Evolutionary conservation across 306 rosid genomes (phyloP).

Genomic region (Geum urbanum): DNA sequence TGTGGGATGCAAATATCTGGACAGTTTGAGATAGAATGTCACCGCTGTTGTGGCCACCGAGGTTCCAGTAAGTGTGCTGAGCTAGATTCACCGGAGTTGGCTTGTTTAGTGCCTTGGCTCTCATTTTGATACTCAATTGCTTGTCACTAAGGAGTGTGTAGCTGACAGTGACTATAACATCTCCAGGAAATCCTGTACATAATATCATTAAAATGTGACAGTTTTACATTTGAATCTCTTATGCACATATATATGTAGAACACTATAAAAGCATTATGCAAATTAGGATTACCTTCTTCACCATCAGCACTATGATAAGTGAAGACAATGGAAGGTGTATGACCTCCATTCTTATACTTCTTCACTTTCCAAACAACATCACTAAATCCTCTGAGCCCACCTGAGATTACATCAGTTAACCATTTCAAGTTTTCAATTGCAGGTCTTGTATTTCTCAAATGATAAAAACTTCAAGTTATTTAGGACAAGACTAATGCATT

Average conservation of each 20-base stretch:
- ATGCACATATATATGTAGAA: no score
- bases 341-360: conserved; percentile 42
- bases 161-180: conserved; percentile 49
- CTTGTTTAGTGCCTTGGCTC: conserved; percentile 74
- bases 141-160: conserved; percentile 46
- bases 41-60: conserved; percentile 75
- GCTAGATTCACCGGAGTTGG: conserved; percentile 80
- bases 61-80: conserved; percentile 80
- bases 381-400: conserved; percentile 77
- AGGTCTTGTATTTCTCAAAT: not conserved
- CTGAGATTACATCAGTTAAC: conserved; percentile 26
- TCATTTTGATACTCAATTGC: conserved; percentile 45
- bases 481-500: not conserved
- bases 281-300: conserved; percentile 53
- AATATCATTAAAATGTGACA: not conserved
- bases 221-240: not conserved
- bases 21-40: conserved; percentile 50
- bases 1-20: conserved; percentile 62
- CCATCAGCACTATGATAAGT: conserved; percentile 68
- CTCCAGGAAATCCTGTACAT: conserved; percentile 83
- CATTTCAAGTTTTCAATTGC: not conserved
- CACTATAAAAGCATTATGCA: not conserved
- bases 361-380: conserved; percentile 72
- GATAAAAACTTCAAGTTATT: not conserved
- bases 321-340: conserved; percentile 55